These are phyloP conservation scores for Carex pumila DNA, from an alignment of 176 grass and related monocot species.

Conservation along the genomic window DNA sequence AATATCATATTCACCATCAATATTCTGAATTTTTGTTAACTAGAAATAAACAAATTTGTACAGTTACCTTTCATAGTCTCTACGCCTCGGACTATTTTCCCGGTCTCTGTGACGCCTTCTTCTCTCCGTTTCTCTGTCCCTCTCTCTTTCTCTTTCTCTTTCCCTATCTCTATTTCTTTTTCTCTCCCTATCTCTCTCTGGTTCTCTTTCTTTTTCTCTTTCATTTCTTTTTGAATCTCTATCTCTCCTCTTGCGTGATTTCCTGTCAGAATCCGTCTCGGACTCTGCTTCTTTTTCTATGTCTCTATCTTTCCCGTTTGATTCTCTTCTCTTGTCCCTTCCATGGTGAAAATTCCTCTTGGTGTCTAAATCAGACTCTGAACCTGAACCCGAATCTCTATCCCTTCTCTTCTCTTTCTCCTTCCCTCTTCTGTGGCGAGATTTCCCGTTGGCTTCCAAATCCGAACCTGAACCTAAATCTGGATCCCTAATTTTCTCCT, in stretches of 20 bases:
- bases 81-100: background rate
- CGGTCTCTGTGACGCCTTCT: slow-evolving; percentile 11
- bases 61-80: slow-evolving; percentile 14
- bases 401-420: slow-evolving; percentile 1
- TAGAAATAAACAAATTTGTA: background rate
- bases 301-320: slow-evolving; percentile 10
- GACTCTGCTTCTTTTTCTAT: slow-evolving; percentile 11
- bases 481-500: background rate
- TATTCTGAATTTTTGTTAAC: background rate
- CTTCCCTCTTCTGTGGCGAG: background rate
- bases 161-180: background rate
- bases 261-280: slow-evolving; percentile 17
- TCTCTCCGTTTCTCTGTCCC: slow-evolving; percentile 6
- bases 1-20: background rate
- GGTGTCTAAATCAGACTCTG: background rate
- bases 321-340: background rate
- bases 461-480: background rate
- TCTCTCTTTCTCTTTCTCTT: background rate
- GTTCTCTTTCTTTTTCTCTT: slow-evolving; percentile 12
- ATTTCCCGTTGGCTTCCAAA: background rate
- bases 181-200: background rate
- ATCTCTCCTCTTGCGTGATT: background rate
- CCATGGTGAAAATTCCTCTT: background rate
- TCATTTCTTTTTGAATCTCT: slow-evolving; percentile 7
- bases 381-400: background rate